Evolutionary conservation across 2,329 filamentous ascomycete species (phyloP), one percentile per base, ranked within the genome.

Genomic region (Penicillium vulpinum): DNA sequence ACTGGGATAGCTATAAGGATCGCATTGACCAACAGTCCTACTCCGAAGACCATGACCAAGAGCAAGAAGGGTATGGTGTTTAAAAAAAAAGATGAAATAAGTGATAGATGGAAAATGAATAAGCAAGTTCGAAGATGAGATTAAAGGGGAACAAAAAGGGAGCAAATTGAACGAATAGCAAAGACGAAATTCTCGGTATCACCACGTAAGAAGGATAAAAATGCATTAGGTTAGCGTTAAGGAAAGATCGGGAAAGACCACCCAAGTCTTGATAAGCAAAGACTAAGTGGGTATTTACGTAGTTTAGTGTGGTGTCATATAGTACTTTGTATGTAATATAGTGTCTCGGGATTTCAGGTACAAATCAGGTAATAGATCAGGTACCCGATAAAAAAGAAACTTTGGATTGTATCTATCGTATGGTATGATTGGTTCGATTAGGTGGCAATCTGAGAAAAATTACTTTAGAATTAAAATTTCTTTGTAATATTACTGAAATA

Each of bases 1-100:
- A 83, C 76, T 38, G 79, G 82, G 57, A 84, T 70, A 61, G 77
- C 77, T 58, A 84, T 63, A 48, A 84, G 75, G 64, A 73, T 73
- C 51, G 79, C 74, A 70, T 81, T 84, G 69, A 83, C 74, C 56
- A 83, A 66, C 67, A 80, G 78, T 60, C 54, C 54, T 10, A 56
- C 4, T 24, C 48, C 54, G 21, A 75, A 70, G 49, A 75, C 51
- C 31, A 66, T 70, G 46, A 31, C 39, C 29, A 49, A 21, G 22
- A 26, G n/a, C 7, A n/a, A 35, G 16, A 24, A n/a, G n/a, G n/a
- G n/a, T n/a, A n/a, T n/a, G 16, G 8, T 6, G 29, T 35, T 28
- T 33, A 16, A 29, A 26, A 71, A 60, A 24, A 31, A 52, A 39
- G 18, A 16, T n/a, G 18, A 54, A 28, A 51, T 21, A 38, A 44